Base-by-base conservation (phyloP, 2,329 filamentous ascomycete genomes). In the Hypoxylon sp. region DNA sequence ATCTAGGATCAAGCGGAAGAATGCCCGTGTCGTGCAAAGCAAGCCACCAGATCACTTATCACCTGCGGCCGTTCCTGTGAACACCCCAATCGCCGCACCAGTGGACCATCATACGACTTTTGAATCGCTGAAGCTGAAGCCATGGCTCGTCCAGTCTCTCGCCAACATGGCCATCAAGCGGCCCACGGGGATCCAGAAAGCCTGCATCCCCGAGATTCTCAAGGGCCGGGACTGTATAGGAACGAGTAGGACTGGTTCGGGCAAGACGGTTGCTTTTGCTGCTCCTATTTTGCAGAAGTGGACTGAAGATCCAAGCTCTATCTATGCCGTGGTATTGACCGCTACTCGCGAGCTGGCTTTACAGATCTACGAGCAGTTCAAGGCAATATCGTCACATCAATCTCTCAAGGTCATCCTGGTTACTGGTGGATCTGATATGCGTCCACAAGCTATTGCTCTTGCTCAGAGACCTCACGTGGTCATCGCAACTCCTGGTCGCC, bases 311-410 rank as follows among this genome's bases (percentile, higher is more conserved):
- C 96, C 96, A 0, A 91, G 91, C 66, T 96, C 94, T 47, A 95
- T 98, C 74, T 99, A 93, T 80, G 95, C 90, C 1, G 84, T 99
- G 5, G 88, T 99, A 13, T 82, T 99, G 76, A 99, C 96, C 8
- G 94, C 94, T 19, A 97, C 94, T 64, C 88, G 93, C 75, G 96
- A 99, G 82, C 88, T 99, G 65, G 96, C 96, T 3, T 87, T 98
- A 22, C 96, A 99, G 78, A 98, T 99, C 54, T 97, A 91, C 79
- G 96, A 99, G 82, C 96, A 99, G 80, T 91, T 98, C 83, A 94
- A 94, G 77, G 96, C 96, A 13, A 94, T 99, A 61, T 95, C 94
- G 2, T 90, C 94, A 3, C 92, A 93, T 0, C 94, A 97, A 76
- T 92, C 91, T 63, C 87, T 99, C 73, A 97, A 97, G 79, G 90